These are phyloP conservation scores for Hirsutella minnesotensis DNA, from an alignment of 2,329 filamentous ascomycete genomes.

Conservation along the genomic window DNA sequence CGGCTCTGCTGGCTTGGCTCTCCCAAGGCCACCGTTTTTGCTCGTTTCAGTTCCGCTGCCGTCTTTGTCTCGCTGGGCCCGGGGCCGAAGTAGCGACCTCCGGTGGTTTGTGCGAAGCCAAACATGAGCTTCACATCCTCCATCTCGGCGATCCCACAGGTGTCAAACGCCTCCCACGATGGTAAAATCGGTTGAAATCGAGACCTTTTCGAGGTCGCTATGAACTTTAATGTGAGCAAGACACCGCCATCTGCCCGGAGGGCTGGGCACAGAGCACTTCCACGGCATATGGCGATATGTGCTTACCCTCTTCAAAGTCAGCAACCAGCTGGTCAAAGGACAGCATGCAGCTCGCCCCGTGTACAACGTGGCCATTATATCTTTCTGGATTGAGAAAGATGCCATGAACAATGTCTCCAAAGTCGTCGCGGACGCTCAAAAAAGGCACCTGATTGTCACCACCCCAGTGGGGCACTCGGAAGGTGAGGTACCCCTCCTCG, in stretches of 20 bases:
- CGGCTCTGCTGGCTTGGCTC: neutral
- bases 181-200: neutral
- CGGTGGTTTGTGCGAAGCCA: neutral
- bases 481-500: slow-evolving; percentile 18
- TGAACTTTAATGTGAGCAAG: no score
- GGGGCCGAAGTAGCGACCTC: neutral
- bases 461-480: slow-evolving; percentile 18
- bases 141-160: neutral
- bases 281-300: no score
- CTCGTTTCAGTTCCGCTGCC: neutral
- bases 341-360: no score
- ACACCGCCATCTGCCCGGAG: no score
- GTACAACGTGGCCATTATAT: no score
- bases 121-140: slow-evolving; percentile 2
- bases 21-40: neutral
- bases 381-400: no score
- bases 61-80: neutral
- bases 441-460: slow-evolving; percentile 16
- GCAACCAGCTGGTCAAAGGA: neutral
- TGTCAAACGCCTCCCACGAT: neutral
- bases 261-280: no score
- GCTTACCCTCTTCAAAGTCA: neutral
- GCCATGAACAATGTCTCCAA: no score
- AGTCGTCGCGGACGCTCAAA: no score
- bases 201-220: neutral